A percentile compares a stretch with the other conserved stretches of the same genome.
Evolutionary conservation across 305 asterid species (phyloP).

Genomic region (Fraxinus latifolia): DNA sequence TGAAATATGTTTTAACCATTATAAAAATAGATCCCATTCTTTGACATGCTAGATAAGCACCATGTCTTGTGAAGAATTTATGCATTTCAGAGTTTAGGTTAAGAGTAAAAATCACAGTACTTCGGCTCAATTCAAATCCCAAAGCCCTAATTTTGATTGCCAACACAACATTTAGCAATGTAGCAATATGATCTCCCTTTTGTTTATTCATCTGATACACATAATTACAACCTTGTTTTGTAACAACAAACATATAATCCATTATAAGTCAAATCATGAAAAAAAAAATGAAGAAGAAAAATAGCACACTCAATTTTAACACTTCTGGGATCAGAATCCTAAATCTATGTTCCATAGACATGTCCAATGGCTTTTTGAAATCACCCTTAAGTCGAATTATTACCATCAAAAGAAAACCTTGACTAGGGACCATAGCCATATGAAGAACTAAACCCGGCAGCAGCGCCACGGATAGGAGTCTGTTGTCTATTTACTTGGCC

Average conservation of each 20-base stretch:
- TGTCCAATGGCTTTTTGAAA: not conserved
- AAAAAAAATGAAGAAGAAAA: constrained; percentile 14
- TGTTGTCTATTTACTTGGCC: constrained; percentile 43
- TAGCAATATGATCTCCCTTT: not conserved
- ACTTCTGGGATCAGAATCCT: not conserved
- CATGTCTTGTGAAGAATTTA: not conserved
- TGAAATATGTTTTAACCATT: not conserved
- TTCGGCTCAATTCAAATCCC: not conserved
- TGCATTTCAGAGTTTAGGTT: no score
- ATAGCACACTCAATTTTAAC: constrained; percentile 18
- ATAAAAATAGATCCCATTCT: no score
- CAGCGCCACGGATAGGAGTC: constrained; percentile 26
- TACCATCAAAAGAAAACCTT: not conserved
- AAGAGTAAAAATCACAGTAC: not conserved
- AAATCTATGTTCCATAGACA: not conserved
- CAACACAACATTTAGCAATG: not conserved
- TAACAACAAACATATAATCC: constrained; percentile 7
- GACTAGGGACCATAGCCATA: constrained; percentile 35
- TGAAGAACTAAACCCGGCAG: constrained; percentile 26
- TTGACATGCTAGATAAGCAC: not conserved
- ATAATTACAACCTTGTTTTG: constrained; percentile 20
- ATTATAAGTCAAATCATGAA: constrained; percentile 15
- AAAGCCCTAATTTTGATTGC: not conserved
- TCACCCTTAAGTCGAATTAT: not conserved
- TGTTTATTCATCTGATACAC: constrained; percentile 10